A percentile compares a stretch with the other conserved stretches of the same genome.
phyloP scores from a whole-genome alignment of 2,329 filamentous ascomycete species.

The Paraphoma chrysanthemicola region DNA sequence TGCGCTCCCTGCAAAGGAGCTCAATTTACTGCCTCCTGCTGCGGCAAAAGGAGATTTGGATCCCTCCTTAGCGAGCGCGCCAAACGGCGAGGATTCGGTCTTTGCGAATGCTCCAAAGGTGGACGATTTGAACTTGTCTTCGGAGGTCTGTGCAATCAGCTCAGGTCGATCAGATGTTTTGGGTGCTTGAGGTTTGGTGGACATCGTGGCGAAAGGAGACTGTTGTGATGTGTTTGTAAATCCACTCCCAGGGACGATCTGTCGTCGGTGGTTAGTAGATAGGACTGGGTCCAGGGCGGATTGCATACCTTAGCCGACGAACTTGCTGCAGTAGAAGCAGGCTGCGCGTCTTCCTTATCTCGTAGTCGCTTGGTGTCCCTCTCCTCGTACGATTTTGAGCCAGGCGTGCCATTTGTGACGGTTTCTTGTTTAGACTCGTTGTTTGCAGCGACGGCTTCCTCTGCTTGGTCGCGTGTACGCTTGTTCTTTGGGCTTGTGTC shows the following conservation, averaged over 20 bases:
- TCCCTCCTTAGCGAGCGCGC: slow-evolving; percentile 24
- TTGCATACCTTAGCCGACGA: slow-evolving; percentile 32
- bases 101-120: slow-evolving; percentile 53
- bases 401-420: slow-evolving; percentile 20
- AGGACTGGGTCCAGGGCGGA: not conserved
- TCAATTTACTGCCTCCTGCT: slow-evolving; percentile 29
- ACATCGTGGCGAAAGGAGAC: slow-evolving; percentile 57
- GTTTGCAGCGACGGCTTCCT: slow-evolving; percentile 17
- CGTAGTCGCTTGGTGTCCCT: slow-evolving; percentile 45
- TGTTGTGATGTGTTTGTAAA: slow-evolving; percentile 55
- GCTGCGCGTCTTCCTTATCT: slow-evolving; percentile 38
- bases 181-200: slow-evolving; percentile 42
- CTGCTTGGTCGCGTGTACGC: slow-evolving; percentile 49
- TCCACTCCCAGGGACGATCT: slow-evolving; percentile 48
- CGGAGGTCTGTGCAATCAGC: slow-evolving; percentile 47
- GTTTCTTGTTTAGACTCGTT: slow-evolving; percentile 16
- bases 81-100: slow-evolving; percentile 47
- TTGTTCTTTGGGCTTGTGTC: slow-evolving; percentile 58
- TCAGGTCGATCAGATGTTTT: slow-evolving; percentile 25
- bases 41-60: slow-evolving; percentile 48
- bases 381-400: slow-evolving; percentile 33
- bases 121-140: slow-evolving; percentile 60
- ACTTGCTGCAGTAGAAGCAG: slow-evolving; percentile 21
- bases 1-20: slow-evolving; percentile 32
- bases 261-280: not conserved